Conservation (phyloP, 768 basidiomycete genomes). For the Agaricus blazei region DNA sequence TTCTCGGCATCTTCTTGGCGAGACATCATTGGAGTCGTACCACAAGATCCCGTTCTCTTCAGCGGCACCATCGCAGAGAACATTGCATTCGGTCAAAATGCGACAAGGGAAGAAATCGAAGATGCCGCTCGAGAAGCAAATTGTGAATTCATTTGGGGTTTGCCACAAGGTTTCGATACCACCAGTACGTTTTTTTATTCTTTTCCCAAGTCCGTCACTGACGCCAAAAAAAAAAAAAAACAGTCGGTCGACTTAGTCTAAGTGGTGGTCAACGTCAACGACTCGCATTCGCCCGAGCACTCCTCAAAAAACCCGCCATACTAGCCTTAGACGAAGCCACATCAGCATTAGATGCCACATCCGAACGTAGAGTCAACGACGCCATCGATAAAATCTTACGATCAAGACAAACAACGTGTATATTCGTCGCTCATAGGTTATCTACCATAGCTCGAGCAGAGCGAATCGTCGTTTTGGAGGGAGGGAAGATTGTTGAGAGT, state of each 20-base stretch:
- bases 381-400: constrained; percentile 86
- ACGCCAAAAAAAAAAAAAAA: too few species aligned
- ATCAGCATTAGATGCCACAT: constrained; percentile 82
- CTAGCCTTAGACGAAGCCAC: constrained; percentile 89
- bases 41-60: constrained; percentile 90
- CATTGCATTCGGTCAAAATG: constrained; percentile 82
- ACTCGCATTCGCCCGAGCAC: constrained; percentile 78
- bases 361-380: constrained; percentile 84
- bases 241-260: constrained; percentile 65
- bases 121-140: constrained; percentile 87
- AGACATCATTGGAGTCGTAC: constrained; percentile 85
- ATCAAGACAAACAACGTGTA: constrained; percentile 75
- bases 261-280: constrained; percentile 82
- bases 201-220: too few species aligned
- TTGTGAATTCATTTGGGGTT: constrained; percentile 93
- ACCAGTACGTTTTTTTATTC: constrained; percentile 63
- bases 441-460: constrained; percentile 90
- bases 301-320: constrained; percentile 85
- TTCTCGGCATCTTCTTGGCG: constrained; percentile 88
- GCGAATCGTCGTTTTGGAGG: constrained; percentile 85
- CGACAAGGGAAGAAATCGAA: constrained; percentile 81
- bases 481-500: constrained; percentile 75
- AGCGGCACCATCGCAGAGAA: constrained; percentile 93
- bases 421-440: constrained; percentile 86
- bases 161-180: constrained; percentile 94